Conservation (phyloP, 2,329 filamentous ascomycete genomes). For the Pseudogymnoascus destructans region DNA sequence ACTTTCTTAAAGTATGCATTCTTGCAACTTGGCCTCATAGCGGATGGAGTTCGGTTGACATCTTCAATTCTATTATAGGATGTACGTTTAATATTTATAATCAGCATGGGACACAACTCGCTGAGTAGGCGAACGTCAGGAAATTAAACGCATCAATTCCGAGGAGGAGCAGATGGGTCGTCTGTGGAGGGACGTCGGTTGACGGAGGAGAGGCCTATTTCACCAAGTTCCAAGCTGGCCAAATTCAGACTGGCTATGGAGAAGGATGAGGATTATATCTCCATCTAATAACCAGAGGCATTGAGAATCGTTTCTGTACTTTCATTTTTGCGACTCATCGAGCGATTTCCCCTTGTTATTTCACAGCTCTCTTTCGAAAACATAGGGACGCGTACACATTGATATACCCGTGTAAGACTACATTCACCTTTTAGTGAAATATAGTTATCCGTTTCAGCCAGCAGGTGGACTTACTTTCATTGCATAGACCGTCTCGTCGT, state of each 20-base stretch:
- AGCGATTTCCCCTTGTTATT: conserved; percentile 8
- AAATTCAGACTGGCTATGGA: conserved; percentile 7
- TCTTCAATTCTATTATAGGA: conserved; percentile 28
- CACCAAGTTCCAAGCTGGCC: conserved; percentile 8
- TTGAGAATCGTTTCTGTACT: conserved; percentile 6
- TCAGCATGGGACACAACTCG: conserved; percentile 18
- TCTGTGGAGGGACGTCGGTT: neutral
- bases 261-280: conserved; percentile 7
- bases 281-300: conserved; percentile 1
- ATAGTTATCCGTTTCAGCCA: conserved; percentile 7
- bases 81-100: conserved; percentile 30
- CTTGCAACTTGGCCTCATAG: conserved; percentile 27
- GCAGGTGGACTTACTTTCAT: neutral
- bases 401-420: conserved; percentile 10
- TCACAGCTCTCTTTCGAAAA: conserved; percentile 8
- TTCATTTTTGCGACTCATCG: conserved; percentile 7
- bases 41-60: conserved; percentile 29
- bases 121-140: conserved; percentile 11
- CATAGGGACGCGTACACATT: conserved; percentile 10
- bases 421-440: conserved; percentile 3
- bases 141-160: conserved; percentile 1
- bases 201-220: conserved; percentile 2
- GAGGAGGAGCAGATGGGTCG: conserved; percentile 4
- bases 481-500: neutral
- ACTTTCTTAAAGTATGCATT: conserved; percentile 24